Percentiles rank a stretch among this genome's conserved stretches.
Conservation (phyloP, 495 filamentous ascomycete species). For the Letharia columbiana region DNA sequence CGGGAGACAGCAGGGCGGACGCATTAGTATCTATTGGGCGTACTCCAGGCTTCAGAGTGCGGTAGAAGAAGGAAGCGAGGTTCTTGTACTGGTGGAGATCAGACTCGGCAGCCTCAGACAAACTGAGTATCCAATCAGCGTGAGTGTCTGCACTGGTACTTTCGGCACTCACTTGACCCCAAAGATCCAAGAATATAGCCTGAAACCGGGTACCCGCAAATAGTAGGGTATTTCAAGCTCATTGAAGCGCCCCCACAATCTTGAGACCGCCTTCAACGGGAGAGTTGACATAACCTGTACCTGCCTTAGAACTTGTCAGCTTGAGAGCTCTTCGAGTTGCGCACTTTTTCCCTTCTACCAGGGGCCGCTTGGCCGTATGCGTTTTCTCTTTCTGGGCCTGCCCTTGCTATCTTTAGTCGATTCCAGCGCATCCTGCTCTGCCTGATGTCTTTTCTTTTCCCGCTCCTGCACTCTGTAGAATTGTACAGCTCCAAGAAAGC, state of each 20-base stretch:
- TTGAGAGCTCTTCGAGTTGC: constrained; percentile 9
- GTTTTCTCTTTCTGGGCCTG: constrained; percentile 54
- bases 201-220: constrained; percentile 88
- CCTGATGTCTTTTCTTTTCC: constrained; percentile 41
- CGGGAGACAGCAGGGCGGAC: constrained; percentile 70
- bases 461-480: constrained; percentile 66
- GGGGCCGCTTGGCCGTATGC: constrained; percentile 76
- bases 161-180: constrained; percentile 64
- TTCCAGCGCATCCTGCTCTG: constrained; percentile 42
- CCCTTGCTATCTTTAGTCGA: constrained; percentile 26
- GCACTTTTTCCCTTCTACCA: constrained; percentile 47
- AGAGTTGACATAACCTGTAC: constrained; percentile 95
- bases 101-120: constrained; percentile 76
- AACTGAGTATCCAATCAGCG: constrained; percentile 33
- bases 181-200: constrained; percentile 84
- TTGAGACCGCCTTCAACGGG: constrained; percentile 85
- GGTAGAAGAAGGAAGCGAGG: constrained; percentile 95
- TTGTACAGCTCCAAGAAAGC: constrained; percentile 73
- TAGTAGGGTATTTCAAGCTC: constrained; percentile 85
- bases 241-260: constrained; percentile 93
- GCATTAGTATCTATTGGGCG: constrained; percentile 79
- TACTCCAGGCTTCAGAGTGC: constrained; percentile 77
- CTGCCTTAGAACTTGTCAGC: constrained; percentile 48
- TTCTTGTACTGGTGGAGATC: constrained; percentile 88
- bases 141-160: neutral